Base-by-base conservation (phyloP, 768 basidiomycete genomes). In the Amylocystis lapponica region DNA sequence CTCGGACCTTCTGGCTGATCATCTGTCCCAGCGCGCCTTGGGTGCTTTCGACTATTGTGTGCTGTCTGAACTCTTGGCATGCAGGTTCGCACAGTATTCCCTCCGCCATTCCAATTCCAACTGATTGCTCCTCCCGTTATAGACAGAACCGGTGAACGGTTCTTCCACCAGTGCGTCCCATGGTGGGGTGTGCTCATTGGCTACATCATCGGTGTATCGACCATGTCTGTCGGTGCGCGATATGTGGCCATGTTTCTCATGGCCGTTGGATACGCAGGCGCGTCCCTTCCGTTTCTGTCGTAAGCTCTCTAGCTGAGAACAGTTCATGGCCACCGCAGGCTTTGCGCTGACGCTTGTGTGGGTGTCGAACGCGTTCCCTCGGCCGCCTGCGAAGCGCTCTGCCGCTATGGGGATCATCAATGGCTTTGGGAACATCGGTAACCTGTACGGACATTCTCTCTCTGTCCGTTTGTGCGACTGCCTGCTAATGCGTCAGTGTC, bases 191-290 rank as follows among this genome's bases (percentile, higher is more conserved):
- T 72, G 35, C 77, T 83, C 2, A 30, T 79, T 3, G 82, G 77
- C 1, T 83, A 74, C 50, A 75, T 83, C 48, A 79, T 83, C 46
- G 72, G 71, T 2, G 55, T 81, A 16, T 72, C 71, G 2, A 82
- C 79, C 0, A 68, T 69, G 62, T 63, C 60, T 3, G 68, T 68
- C n/a, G 70, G 60, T 0, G 79, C 68, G 1, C 72, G 81, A 41
- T 83, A 83, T 49, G 65, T 83, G 21, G 70, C 77, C 1, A 60
- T 83, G 58, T 83, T 82, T 60, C 64, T 83, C 25, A 81, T 84
- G 79, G 71, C 81, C 0, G 59, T 62, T 39, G 80, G 81, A 38
- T 76, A 74, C 48, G 61, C 61, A 4, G 72, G 72, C 64, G 31
- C 21, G 60, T 39, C 17, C 10, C 6, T 33, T 5, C 22, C 27